Evolutionary conservation across 371 early-diverging fungal genomes (phyloP).

Genomic region (Mortierella sp.): DNA sequence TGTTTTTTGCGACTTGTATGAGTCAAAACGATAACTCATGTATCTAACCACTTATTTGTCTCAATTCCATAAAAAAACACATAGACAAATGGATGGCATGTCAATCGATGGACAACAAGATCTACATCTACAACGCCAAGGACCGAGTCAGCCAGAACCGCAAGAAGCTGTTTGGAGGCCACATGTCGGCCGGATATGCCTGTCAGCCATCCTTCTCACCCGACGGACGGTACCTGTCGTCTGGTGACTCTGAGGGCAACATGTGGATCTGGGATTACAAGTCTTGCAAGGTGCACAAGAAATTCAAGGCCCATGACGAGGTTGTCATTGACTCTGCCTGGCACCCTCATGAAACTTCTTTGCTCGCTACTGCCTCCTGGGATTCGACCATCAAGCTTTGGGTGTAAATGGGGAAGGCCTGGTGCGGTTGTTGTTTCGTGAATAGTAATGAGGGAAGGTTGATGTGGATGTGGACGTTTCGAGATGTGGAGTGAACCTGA

Average conservation of each 20-base stretch:
- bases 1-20: neutral
- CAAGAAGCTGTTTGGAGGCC: constrained; percentile 94
- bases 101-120: constrained; percentile 96
- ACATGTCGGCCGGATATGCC: constrained; percentile 95
- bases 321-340: constrained; percentile 93
- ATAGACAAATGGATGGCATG: constrained; percentile 94
- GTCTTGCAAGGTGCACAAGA: constrained; percentile 82
- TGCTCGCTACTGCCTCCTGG: constrained; percentile 96
- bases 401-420: constrained; percentile 65
- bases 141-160: constrained; percentile 91
- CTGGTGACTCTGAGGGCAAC: constrained; percentile 95
- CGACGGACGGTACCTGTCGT: constrained; percentile 90
- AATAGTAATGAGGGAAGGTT: neutral
- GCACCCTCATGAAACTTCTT: constrained; percentile 96
- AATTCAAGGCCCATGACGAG: constrained; percentile 92
- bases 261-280: constrained; percentile 99
- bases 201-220: constrained; percentile 95
- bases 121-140: constrained; percentile 88
- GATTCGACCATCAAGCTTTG: constrained; percentile 96
- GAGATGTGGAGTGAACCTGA: neutral
- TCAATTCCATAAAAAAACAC: too few species aligned
- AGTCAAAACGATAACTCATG: neutral
- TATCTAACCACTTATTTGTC: neutral
- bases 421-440: neutral
- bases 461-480: neutral